Percentiles rank a stretch among this genome's conserved stretches.
Evolutionary conservation across 495 filamentous ascomycete genomes (phyloP).

Genomic region (Penicillium fimorum): DNA sequence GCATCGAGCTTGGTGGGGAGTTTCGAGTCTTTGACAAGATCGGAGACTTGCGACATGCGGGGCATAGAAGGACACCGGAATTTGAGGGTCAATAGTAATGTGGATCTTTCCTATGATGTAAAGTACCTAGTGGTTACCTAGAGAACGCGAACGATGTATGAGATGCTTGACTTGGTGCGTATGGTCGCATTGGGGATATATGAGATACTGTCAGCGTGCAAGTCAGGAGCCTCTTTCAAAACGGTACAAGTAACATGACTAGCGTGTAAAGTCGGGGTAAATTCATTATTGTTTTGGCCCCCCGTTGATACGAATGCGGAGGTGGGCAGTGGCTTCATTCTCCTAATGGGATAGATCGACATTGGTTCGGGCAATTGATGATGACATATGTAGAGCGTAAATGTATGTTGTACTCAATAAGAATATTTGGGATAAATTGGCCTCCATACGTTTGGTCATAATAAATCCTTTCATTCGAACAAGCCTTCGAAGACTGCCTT

Average conservation of each 20-base stretch:
- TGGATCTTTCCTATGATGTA: neutral
- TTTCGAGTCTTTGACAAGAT: constrained; percentile 21
- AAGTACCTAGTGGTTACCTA: neutral
- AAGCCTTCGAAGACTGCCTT: constrained; percentile 26
- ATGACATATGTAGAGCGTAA: constrained; percentile 3
- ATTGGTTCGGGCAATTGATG: constrained; percentile 3
- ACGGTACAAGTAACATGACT: neutral
- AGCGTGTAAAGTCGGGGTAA: neutral
- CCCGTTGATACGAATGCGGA: neutral
- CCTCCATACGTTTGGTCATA: neutral
- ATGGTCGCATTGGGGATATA: neutral
- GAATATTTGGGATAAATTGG: neutral
- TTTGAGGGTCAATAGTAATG: neutral
- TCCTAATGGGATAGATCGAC: constrained; percentile 17
- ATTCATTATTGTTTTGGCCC: constrained; percentile 5
- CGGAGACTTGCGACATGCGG: constrained; percentile 20
- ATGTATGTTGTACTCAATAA: neutral
- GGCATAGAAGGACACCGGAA: neutral
- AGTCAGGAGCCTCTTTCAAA: neutral
- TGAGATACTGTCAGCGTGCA: neutral
- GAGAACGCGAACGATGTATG: neutral
- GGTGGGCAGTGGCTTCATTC: neutral
- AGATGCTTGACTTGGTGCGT: neutral
- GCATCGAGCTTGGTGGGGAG: constrained; percentile 15
- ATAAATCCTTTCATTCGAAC: constrained; percentile 13